phyloP scores from a whole-genome alignment of 2,329 filamentous ascomycete species.

The Colletotrichum tamarilloi region DNA sequence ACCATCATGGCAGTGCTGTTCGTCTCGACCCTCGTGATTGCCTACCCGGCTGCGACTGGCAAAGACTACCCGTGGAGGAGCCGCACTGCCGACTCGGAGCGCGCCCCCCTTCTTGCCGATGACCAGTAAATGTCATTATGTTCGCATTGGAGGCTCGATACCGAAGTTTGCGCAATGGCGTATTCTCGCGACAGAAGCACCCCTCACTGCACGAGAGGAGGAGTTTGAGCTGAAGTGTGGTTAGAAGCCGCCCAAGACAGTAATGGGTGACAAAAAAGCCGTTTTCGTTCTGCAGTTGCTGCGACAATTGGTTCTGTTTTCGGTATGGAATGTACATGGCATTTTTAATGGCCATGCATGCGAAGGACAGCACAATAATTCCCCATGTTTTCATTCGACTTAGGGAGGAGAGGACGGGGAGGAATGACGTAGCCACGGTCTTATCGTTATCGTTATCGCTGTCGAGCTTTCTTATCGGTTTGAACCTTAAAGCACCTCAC shows the following conservation, averaged over 20 bases:
- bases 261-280: background rate
- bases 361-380: slow-evolving; percentile 11
- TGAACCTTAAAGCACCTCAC: background rate
- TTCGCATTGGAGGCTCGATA: background rate
- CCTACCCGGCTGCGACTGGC: slow-evolving; percentile 72
- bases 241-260: background rate
- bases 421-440: slow-evolving; percentile 24
- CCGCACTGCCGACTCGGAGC: slow-evolving; percentile 63
- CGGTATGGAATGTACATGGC: slow-evolving; percentile 25
- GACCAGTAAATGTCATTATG: slow-evolving; percentile 38
- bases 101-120: slow-evolving; percentile 70
- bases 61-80: slow-evolving; percentile 63
- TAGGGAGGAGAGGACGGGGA: background rate
- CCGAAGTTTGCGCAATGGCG: background rate
- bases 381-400: background rate
- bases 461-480: slow-evolving; percentile 3
- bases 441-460: slow-evolving; percentile 33
- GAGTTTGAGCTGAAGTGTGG: background rate
- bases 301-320: background rate
- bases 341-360: slow-evolving; percentile 9
- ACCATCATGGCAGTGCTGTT: slow-evolving; percentile 82
- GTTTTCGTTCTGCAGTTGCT: background rate
- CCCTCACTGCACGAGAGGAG: background rate
- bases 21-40: slow-evolving; percentile 72
- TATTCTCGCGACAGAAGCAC: background rate